Evolutionary conservation across 2,329 filamentous ascomycete genomes (phyloP).

Genomic region (Claviceps pazoutovae): DNA sequence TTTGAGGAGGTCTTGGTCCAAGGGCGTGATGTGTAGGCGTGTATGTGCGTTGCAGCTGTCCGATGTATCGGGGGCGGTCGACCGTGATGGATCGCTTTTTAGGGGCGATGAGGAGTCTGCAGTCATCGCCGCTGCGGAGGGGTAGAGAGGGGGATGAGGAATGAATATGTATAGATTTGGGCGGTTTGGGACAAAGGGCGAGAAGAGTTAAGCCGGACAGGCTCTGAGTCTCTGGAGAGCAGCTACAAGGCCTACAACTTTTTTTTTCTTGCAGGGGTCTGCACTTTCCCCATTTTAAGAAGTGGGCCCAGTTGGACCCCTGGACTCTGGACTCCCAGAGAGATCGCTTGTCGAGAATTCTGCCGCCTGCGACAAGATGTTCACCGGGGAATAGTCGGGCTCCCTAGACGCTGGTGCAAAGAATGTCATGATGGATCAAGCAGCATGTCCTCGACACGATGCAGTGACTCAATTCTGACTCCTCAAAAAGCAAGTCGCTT

Average conservation of each 20-base stretch:
- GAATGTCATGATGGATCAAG: too few species aligned
- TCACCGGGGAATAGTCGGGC: too few species aligned
- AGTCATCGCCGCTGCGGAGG: not conserved
- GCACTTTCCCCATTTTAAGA: not conserved
- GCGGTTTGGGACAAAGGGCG: not conserved
- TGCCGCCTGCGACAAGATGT: not conserved
- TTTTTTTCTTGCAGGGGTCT: not conserved
- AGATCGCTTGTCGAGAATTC: too few species aligned
- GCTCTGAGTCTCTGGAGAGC: not conserved
- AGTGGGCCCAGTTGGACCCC: not conserved
- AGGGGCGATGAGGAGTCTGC: not conserved
- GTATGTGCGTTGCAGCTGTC: slow-evolving; percentile 9
- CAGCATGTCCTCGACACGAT: too few species aligned
- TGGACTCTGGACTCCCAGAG: too few species aligned
- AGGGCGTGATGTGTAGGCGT: slow-evolving; percentile 71
- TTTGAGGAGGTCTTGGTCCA: slow-evolving; percentile 60
- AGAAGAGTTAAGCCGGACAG: not conserved
- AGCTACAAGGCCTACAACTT: too few species aligned
- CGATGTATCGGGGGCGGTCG: not conserved
- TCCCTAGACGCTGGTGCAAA: too few species aligned
- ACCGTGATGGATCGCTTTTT: not conserved
- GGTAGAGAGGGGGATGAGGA: not conserved
- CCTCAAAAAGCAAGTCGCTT: not conserved
- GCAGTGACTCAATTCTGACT: too few species aligned
- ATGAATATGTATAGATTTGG: not conserved